These are phyloP conservation scores for Nicotiana tomentosiformis DNA, from an alignment of 257 asterid genomes.

Conservation along the genomic window DNA sequence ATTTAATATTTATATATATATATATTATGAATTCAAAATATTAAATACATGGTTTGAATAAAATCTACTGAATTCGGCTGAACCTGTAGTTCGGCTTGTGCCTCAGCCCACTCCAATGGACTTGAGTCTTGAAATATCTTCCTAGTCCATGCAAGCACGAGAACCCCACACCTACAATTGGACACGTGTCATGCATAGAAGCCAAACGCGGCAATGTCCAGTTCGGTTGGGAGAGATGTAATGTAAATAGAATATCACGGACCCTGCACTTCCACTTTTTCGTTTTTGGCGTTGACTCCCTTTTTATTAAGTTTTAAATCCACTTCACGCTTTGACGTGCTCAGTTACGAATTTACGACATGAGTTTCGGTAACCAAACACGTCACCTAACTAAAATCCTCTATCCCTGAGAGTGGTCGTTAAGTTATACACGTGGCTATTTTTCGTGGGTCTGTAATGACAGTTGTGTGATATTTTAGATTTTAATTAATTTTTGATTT, in stretches of 20 bases:
- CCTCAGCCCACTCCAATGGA: no score
- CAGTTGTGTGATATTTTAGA: not conserved
- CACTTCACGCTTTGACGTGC: not conserved
- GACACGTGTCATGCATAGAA: not conserved
- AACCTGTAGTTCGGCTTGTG: no score
- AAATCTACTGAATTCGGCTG: no score
- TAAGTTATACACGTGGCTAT: not conserved
- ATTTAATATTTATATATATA: no score
- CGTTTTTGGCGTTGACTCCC: not conserved
- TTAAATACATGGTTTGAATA: rapidly evolving
- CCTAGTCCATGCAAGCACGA: not conserved
- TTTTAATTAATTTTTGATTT: no score
- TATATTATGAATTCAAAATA: no score
- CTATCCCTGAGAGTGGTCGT: not conserved
- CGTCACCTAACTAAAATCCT: not conserved
- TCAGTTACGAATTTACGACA: not conserved
- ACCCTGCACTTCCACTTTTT: not conserved
- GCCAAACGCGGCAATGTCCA: not conserved
- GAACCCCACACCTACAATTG: not conserved
- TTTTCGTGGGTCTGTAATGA: not conserved
- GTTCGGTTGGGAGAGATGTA: not conserved
- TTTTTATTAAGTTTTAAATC: not conserved
- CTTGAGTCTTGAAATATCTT: no score
- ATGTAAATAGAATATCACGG: not conserved
- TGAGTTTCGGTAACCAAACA: not conserved